Evolutionary conservation across 2,329 filamentous ascomycete species (phyloP).

Genomic region (Pseudonectria buxi): DNA sequence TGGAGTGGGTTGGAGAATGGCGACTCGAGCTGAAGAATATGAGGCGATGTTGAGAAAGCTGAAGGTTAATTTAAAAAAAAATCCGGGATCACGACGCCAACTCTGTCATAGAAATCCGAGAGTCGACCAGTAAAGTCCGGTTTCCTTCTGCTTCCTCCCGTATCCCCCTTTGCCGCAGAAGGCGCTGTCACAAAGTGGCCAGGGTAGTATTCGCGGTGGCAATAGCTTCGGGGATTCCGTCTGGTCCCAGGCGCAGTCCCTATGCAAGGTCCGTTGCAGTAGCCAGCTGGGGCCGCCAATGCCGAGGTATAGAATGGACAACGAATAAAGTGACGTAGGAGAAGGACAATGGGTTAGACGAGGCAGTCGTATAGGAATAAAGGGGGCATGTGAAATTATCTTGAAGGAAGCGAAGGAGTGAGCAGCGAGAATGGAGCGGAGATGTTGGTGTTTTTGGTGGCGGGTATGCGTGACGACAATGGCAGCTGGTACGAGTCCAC

Average conservation of each 20-base stretch:
- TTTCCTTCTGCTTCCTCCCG: conserved; percentile 6
- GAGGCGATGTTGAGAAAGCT: conserved; percentile 20
- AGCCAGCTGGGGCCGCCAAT: conserved; percentile 16
- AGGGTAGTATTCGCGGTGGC: conserved; percentile 18
- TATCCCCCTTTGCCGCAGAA: conserved; percentile 8
- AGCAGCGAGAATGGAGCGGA: conserved; percentile 5
- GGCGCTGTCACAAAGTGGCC: conserved; percentile 14
- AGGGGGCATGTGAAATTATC: conserved; percentile 1
- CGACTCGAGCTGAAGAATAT: conserved; percentile 19
- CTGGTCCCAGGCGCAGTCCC: conserved; percentile 11
- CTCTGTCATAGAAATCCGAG: conserved; percentile 19
- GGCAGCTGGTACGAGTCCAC: too few relatives aligned
- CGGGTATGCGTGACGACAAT: too few relatives aligned
- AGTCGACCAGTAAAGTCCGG: conserved; percentile 4
- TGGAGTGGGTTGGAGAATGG: conserved; percentile 14
- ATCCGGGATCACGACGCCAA: conserved; percentile 17
- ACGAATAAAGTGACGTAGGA: conserved; percentile 17
- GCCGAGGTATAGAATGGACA: conserved; percentile 6
- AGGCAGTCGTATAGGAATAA: conserved; percentile 2
- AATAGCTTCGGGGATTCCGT: conserved; percentile 21
- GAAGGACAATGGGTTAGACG: conserved; percentile 7
- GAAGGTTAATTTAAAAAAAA: conserved; percentile 15
- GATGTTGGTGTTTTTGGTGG: conserved; percentile 7
- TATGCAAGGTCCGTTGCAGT: conserved; percentile 18
- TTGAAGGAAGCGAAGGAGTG: too few relatives aligned